Evolutionary conservation across 176 grass and related monocot genomes (phyloP).

Genomic region (Saccharum spontaneum): DNA sequence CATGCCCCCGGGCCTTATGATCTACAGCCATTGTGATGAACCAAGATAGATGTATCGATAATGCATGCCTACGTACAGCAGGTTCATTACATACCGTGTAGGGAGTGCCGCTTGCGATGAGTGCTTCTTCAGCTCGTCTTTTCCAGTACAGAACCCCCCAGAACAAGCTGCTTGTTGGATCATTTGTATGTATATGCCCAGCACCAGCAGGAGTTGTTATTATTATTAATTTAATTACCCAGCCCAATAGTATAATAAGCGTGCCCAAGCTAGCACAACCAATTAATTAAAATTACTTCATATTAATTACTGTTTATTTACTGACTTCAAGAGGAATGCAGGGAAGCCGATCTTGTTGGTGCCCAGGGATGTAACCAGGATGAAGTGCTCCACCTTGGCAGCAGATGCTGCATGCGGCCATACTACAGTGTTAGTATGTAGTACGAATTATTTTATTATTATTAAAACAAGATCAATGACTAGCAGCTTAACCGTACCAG

Average conservation of each 20-base stretch:
- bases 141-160: slow-evolving; percentile 93
- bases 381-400: slow-evolving; percentile 80
- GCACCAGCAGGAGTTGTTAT: too few species aligned
- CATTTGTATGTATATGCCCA: too few species aligned
- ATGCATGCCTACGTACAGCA: too few species aligned
- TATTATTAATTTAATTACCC: too few species aligned
- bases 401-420: slow-evolving; percentile 25
- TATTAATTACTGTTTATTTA: too few species aligned
- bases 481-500: slow-evolving; percentile 26
- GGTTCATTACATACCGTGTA: slow-evolving; percentile 71
- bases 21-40: slow-evolving; percentile 29
- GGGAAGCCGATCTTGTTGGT: slow-evolving; percentile 85
- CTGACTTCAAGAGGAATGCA: slow-evolving; percentile 76
- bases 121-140: slow-evolving; percentile 84
- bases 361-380: slow-evolving; percentile 92
- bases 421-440: neutral
- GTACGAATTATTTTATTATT: too few species aligned
- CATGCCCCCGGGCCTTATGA: slow-evolving; percentile 92
- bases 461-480: too few species aligned
- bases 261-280: too few species aligned
- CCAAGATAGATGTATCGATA: too few species aligned
- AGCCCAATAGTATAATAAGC: too few species aligned
- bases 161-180: slow-evolving; percentile 61
- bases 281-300: too few species aligned
- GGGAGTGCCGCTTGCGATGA: slow-evolving; percentile 71